phyloP scores from a whole-genome alignment of 2,329 filamentous ascomycete genomes.

The Zasmidium citrigriseum region DNA sequence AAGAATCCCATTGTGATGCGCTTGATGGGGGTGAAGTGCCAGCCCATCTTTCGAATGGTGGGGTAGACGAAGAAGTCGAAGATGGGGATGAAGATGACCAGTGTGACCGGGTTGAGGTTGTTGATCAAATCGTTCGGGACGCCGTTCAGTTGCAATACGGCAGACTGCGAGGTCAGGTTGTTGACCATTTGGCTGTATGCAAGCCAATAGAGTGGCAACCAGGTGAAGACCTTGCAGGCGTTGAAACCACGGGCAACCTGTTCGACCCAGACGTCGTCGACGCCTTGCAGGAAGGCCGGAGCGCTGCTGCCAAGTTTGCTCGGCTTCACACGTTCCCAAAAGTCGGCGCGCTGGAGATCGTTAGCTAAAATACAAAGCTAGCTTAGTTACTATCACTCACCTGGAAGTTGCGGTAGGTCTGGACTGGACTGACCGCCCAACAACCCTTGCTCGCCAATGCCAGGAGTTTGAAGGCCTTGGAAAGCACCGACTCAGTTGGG shows the following conservation, averaged over 20 bases:
- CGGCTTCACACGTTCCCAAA: slow-evolving; percentile 72
- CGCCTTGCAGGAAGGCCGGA: slow-evolving; percentile 71
- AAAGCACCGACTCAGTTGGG: slow-evolving; percentile 68
- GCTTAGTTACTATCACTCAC: neutral
- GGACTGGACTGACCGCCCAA: slow-evolving; percentile 62
- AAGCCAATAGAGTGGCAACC: slow-evolving; percentile 57
- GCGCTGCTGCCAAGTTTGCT: slow-evolving; percentile 59
- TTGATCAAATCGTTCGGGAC: slow-evolving; percentile 51
- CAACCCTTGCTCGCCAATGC: slow-evolving; percentile 58
- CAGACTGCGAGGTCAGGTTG: slow-evolving; percentile 49
- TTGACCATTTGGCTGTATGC: slow-evolving; percentile 59
- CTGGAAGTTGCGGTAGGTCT: slow-evolving; percentile 59
- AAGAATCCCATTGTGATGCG: slow-evolving; percentile 56
- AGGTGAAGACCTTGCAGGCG: slow-evolving; percentile 69
- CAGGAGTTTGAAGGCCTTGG: slow-evolving; percentile 66
- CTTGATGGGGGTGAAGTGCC: slow-evolving; percentile 53
- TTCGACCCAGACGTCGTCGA: slow-evolving; percentile 79
- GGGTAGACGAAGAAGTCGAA: slow-evolving; percentile 50
- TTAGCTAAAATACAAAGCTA: neutral
- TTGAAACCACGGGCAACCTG: slow-evolving; percentile 66
- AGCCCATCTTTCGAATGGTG: slow-evolving; percentile 43
- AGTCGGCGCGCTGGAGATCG: slow-evolving; percentile 38
- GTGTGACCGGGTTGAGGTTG: slow-evolving; percentile 33
- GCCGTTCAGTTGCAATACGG: slow-evolving; percentile 45
- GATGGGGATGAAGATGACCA: slow-evolving; percentile 48